Evolutionary conservation across 129 eudicot species (phyloP).

Genomic region (Flaveria sonorensis): DNA sequence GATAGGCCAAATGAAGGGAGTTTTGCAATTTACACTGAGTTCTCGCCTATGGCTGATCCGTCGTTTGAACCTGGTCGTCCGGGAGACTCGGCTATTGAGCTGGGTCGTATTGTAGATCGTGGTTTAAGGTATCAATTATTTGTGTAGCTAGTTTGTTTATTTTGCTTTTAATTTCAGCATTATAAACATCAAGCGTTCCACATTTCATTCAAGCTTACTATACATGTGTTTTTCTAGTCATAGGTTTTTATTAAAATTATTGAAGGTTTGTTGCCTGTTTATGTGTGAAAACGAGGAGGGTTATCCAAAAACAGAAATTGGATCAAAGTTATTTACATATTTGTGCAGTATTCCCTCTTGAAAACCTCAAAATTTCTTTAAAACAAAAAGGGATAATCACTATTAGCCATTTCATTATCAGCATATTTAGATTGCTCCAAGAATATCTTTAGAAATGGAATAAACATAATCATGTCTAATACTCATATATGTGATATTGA

Average conservation of each 20-base stretch:
- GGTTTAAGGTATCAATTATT: slow-evolving; percentile 66
- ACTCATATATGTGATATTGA: not conserved
- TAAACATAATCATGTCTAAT: not conserved
- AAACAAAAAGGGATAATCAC: not conserved
- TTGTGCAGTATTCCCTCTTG: not conserved
- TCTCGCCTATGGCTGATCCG: slow-evolving; percentile 98
- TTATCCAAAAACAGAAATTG: not conserved
- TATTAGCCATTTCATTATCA: not conserved
- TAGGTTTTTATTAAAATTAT: not conserved
- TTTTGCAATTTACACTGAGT: slow-evolving; percentile 74
- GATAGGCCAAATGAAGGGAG: slow-evolving; percentile 90
- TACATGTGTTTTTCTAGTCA: not conserved
- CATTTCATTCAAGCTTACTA: too few relatives aligned
- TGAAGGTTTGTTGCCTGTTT: not conserved
- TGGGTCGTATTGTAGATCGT: slow-evolving; percentile 86
- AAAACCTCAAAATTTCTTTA: not conserved
- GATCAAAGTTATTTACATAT: not conserved
- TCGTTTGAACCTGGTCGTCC: slow-evolving; percentile 94
- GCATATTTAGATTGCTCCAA: not conserved
- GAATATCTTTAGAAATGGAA: not conserved
- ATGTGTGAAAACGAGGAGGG: not conserved
- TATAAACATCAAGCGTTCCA: not conserved
- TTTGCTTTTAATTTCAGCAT: not conserved
- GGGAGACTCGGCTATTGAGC: slow-evolving; percentile 81
- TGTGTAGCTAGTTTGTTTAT: not conserved